phyloP scores from a whole-genome alignment of 169 alveolate genomes.

The Babesia microti region DNA sequence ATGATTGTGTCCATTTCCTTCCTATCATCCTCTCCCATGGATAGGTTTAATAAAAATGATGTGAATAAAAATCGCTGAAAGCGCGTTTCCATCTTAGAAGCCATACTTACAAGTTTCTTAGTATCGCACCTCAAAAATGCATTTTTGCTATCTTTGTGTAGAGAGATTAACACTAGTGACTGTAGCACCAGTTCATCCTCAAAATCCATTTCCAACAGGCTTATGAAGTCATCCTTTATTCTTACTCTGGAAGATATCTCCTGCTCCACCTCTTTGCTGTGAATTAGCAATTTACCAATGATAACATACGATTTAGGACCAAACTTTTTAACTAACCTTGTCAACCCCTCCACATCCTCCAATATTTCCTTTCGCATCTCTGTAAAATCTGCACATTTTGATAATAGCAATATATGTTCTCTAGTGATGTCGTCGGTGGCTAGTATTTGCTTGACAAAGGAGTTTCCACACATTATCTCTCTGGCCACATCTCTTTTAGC shows the following conservation, averaged over 20 bases:
- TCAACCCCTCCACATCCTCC: too few species aligned
- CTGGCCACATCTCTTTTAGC: too few species aligned
- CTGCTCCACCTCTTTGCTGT: conserved; percentile 8
- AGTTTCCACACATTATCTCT: neutral
- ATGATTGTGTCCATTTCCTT: conserved; percentile 1
- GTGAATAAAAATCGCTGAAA: conserved; percentile 14
- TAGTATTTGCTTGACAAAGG: conserved; percentile 3
- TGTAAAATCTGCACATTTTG: conserved; percentile 1
- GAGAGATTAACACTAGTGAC: conserved; percentile 14
- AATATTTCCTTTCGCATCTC: conserved; percentile 5
- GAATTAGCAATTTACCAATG: conserved; percentile 23
- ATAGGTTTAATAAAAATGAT: conserved; percentile 13
- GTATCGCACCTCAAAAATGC: conserved; percentile 1
- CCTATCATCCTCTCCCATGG: conserved; percentile 19
- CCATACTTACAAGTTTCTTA: neutral
- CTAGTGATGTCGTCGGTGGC: neutral
- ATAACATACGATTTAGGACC: too few species aligned
- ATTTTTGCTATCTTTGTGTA: conserved; percentile 26
- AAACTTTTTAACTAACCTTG: too few species aligned
- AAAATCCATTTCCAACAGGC: too few species aligned
- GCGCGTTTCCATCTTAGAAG: conserved; percentile 2
- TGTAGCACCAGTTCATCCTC: conserved; percentile 16
- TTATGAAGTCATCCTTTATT: conserved; percentile 4
- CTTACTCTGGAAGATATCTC: conserved; percentile 2
- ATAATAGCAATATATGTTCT: neutral